Base-by-base conservation (phyloP, 78 protist genomes). In the Dictyostelium intermedium region DNA sequence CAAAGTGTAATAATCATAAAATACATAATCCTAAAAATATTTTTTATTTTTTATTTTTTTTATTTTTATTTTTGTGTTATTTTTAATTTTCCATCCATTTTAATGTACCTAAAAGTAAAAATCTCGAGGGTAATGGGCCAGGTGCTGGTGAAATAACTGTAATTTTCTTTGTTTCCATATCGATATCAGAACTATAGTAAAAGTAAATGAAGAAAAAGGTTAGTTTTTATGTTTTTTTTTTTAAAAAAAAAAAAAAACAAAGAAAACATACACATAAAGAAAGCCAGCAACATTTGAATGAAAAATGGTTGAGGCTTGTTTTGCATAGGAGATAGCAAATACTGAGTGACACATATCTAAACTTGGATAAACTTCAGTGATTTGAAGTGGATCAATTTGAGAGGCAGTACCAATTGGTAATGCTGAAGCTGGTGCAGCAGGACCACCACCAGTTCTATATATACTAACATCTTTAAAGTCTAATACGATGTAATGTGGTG, bases 111-210 rank as follows among this genome's bases (percentile, higher is more conserved):
- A 91, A 18, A 14, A 96, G 23, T 34, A 96, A 91, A 32, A 43
- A 82, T 41, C n/a, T 56, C 5, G 93, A 70, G 0, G 97, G 97
- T 5, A 96, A 18, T 25, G 79, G 87, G 4, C 96, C 97, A 7
- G 91, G 91, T 5, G 83, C 82, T 37, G 97, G 97, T n/a, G 97
- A 91, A n/a, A 89, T 83, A 7, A 77, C 60, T 18, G 95, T 84
- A 23, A 96, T 84, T 83, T 87, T 91, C 20, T 82, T 79, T 30
- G 92, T 91, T 60, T 79, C 96, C 85, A 86, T 74, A 43, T 96
- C 82, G 34, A 96, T 79, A 56, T 85, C 93, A 50, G 91, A 41
- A 3, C 85, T 82, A 77, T 32, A 66, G 30, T 80, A 13, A 43
- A 1, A 37, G 1, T 27, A 43, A 91, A n/a, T 30, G 14, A 47